Evolutionary conservation across 306 rosid genomes (phyloP).

Genomic region (Pterocarpus macrocarpus): DNA sequence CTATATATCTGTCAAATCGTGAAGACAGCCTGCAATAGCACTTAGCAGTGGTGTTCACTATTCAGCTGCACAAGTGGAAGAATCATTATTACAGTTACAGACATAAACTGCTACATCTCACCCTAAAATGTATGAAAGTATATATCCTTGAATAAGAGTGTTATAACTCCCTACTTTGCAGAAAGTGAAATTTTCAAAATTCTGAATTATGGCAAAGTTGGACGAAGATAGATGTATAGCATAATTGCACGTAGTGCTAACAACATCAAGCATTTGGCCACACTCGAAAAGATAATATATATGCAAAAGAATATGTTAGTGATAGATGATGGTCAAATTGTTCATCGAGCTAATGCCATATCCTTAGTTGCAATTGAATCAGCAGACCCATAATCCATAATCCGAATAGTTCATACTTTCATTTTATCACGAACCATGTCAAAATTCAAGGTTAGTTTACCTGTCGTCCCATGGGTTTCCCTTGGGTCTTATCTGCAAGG

Average conservation of each 20-base stretch:
- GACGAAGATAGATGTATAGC: not conserved
- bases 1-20: constrained; percentile 2
- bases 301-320: not conserved
- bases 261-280: too few relatives aligned
- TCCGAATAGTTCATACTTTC: not conserved
- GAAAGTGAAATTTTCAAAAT: not conserved
- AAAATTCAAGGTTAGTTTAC: constrained; percentile 20
- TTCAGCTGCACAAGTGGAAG: constrained; percentile 7
- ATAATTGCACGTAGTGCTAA: too few relatives aligned
- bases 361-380: not conserved
- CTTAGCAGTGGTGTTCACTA: not conserved
- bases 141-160: not conserved
- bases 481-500: constrained; percentile 4
- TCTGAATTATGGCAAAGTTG: not conserved
- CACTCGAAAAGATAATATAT: not conserved
- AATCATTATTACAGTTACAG: not conserved
- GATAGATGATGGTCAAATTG: constrained; percentile 24
- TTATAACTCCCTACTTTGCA: not conserved
- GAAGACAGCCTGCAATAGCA: constrained; percentile 7
- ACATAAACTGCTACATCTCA: not conserved
- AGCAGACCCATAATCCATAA: not conserved
- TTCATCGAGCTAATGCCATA: not conserved
- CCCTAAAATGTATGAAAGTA: too few relatives aligned
- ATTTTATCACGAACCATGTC: constrained; percentile 17
- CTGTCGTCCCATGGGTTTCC: not conserved